Conservation (phyloP, 805 yeast genomes). For the Scheffersomyces amazonensis region DNA sequence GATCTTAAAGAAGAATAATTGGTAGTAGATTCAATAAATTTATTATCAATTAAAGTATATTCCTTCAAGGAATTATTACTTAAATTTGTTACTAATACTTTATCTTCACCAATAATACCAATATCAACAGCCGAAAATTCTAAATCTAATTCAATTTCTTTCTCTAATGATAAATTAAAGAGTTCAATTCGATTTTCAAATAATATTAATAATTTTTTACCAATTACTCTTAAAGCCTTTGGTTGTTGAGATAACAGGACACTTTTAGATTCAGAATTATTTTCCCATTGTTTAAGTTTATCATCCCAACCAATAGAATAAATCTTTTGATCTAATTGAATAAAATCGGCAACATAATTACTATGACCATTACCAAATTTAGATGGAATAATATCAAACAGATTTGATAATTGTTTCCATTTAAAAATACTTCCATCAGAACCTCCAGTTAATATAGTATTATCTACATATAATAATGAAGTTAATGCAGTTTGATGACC, state of each 20-base stretch:
- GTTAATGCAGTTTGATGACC: conserved; percentile 89
- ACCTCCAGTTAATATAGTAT: conserved; percentile 58
- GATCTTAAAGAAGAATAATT: conserved; percentile 49
- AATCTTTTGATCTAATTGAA: conserved; percentile 20
- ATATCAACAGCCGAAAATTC: conserved; percentile 21
- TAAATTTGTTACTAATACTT: conserved; percentile 29
- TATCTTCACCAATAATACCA: conserved; percentile 17
- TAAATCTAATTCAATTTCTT: conserved; percentile 15
- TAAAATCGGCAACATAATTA: conserved; percentile 62
- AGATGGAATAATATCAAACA: background rate
- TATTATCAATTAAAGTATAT: background rate
- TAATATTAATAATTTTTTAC: conserved; percentile 24
- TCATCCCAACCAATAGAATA: conserved; percentile 91
- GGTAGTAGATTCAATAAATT: conserved; percentile 44
- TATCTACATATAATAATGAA: conserved; percentile 33
- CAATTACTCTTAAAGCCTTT: conserved; percentile 28
- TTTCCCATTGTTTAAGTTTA: conserved; percentile 45
- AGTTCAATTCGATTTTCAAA: conserved; percentile 28
- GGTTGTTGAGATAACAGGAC: conserved; percentile 30
- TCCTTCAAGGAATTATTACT: conserved; percentile 28
- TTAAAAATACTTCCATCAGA: conserved; percentile 72
- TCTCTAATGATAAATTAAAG: conserved; percentile 11
- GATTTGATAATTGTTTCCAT: conserved; percentile 47
- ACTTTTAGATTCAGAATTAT: conserved; percentile 9
- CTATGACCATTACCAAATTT: conserved; percentile 47